Base-by-base conservation (phyloP, 345 rosid species). In the Tarenaya hassleriana region DNA sequence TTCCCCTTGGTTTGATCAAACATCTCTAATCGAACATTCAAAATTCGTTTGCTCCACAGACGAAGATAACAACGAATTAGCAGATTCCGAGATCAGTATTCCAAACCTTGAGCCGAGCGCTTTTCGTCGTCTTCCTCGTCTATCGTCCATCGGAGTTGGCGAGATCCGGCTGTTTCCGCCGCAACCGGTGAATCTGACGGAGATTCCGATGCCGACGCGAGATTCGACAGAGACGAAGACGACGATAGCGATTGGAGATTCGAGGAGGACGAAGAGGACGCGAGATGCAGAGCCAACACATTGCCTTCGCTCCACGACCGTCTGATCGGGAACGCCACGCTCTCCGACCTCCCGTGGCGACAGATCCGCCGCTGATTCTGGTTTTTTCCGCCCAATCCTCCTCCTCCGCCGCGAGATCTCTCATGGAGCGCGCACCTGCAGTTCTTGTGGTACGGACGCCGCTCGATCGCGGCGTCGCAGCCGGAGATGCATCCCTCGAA, bases 221-320 rank as follows among this genome's bases (percentile, higher is more conserved):
- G 54, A 11, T 62, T 65, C 44, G 64, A 65, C 1, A 34, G 17
- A 34, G 69, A 52, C 1, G 84, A 73, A 0, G 82, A 76, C 33
- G 80, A 71, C 3, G 77, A 71, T 5, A 83, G 73, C 0, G 83
- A 70, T 9, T 73, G 68, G 27, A 50, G 53, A 16, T 56, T 55
- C 41, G 63, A 68, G 43, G 62, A 52, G 10, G 68, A 50, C 5
- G 69, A 64, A 64, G 58, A 35, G 33, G 64, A 37, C n/a, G 43
- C 31, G 1, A 51, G 60, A 58, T 58, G 64, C 67, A 77, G 29
- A 33, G 66, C 69, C 66, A 86, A 57, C 60, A 52, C 63, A 10
- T 64, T 64, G 9, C 83, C 82, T 65, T 83, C 92, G 19, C 92
- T 86, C 82, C 82, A 83, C 1, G 86, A 57, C 63, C 78, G 70